Base-by-base conservation (phyloP, 208 protist species). In the Acanthamoeba quina region DNA sequence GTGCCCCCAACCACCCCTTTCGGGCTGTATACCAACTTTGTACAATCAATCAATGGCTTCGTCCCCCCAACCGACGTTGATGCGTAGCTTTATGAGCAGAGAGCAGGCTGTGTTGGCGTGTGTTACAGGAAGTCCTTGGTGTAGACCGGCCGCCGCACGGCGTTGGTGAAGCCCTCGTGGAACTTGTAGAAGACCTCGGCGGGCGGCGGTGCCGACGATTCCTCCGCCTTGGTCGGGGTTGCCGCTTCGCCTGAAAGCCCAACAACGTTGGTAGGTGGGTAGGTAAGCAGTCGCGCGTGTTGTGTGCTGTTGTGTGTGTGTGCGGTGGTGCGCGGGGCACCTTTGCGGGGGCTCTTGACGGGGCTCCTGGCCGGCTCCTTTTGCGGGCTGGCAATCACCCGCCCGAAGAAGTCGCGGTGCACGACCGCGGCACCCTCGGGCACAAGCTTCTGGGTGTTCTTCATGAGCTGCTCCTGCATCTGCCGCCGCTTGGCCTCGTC, bases 161-260 rank as follows among this genome's bases (percentile, higher is more conserved):
- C 88, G 62, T 92, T 92, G 88, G 62, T 92, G 88, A 92, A 92
- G 62, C 88, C 88, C 52, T 92, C 88, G 88, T 92, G 88, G 66
- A 80, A 92, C 88, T 82, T 82, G 72, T 82, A 82, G 44, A 82
- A 82, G 21, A 82, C 72, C 41, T 82, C 19, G 19, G 72, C 72
- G 24, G 72, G 41, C 44, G 66, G 34, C 68, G 10, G 68, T 34
- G 21, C 80, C 3, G 11, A 17, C n/a, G 62, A 26, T 66, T 5
- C 26, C 74, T 54, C 13, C 19, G 5, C 72, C 41, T 82, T 82
- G 24, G 44, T 54, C 41, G 34, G 41, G 37, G 34, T 82, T 17
- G 41, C 29, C 6, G 0, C 37, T 26, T 34, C 68, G 3, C 68
- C 29, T 44, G 68, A 58, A 47, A 47, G 44, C 44, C 54, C 44